Evolutionary conservation across 306 rosid species (phyloP).

Genomic region (Carpinus viminea): DNA sequence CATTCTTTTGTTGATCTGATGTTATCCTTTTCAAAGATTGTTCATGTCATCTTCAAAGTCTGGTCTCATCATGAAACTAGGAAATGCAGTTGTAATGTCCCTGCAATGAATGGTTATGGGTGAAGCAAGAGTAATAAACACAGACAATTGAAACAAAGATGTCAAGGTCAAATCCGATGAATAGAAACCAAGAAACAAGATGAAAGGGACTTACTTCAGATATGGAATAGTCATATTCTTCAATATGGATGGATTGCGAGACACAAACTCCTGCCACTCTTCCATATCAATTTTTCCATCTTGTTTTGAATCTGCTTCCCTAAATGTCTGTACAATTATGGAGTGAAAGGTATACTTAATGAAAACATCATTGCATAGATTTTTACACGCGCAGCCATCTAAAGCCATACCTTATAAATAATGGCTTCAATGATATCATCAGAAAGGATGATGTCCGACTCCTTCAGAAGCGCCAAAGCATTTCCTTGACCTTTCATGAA

Average conservation of each 20-base stretch:
- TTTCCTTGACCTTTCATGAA: slow-evolving; percentile 48
- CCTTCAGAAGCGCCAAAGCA: slow-evolving; percentile 54
- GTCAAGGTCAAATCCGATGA: not conserved
- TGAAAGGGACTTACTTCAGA: slow-evolving; percentile 42
- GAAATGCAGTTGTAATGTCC: slow-evolving; percentile 48
- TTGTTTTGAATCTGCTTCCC: slow-evolving; percentile 57
- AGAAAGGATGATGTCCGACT: slow-evolving; percentile 53
- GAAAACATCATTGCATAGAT: not conserved
- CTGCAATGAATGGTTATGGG: slow-evolving; percentile 26
- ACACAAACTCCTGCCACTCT: slow-evolving; percentile 45
- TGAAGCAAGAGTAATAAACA: not conserved
- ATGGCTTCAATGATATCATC: slow-evolving; percentile 48
- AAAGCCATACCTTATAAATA: slow-evolving; percentile 42
- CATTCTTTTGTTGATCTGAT: slow-evolving; percentile 7
- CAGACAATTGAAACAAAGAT: not conserved
- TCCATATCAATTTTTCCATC: slow-evolving; percentile 59
- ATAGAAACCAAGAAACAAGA: not conserved
- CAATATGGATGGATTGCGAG: slow-evolving; percentile 49
- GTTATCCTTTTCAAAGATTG: slow-evolving; percentile 12
- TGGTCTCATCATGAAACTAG: slow-evolving; percentile 30
- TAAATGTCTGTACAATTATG: slow-evolving; percentile 37
- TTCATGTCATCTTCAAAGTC: slow-evolving; percentile 28
- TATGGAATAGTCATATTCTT: slow-evolving; percentile 70
- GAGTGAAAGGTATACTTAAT: not conserved
- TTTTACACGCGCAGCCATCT: not conserved